phyloP scores from a whole-genome alignment of 2,329 filamentous ascomycete species.

The Thielaviopsis ethacetica region DNA sequence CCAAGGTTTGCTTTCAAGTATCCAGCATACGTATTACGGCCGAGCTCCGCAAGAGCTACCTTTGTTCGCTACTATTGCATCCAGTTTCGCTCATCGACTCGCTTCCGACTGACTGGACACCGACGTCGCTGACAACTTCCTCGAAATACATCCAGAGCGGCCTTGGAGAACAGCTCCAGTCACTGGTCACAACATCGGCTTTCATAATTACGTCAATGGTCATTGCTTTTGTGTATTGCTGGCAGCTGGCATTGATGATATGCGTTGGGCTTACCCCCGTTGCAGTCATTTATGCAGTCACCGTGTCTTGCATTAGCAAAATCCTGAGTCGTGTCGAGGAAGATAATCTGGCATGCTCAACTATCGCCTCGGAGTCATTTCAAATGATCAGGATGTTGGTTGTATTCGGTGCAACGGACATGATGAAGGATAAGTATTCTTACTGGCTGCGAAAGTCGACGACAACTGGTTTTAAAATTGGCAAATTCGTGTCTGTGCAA shows the following conservation, averaged over 20 bases:
- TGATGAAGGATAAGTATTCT: slow-evolving; percentile 21
- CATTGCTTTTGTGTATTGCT: slow-evolving; percentile 34
- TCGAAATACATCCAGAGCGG: slow-evolving; percentile 36
- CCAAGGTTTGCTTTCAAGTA: slow-evolving; percentile 29
- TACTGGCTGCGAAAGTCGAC: slow-evolving; percentile 22
- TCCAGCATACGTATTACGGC: slow-evolving; percentile 33
- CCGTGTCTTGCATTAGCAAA: slow-evolving; percentile 20
- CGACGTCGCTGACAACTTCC: slow-evolving; percentile 33
- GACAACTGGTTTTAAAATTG: slow-evolving; percentile 16
- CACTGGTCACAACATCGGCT: slow-evolving; percentile 25
- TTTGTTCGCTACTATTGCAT: slow-evolving; percentile 30
- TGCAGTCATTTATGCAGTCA: slow-evolving; percentile 18
- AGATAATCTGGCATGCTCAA: slow-evolving; percentile 21
- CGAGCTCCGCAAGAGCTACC: slow-evolving; percentile 31
- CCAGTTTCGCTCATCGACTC: slow-evolving; percentile 32
- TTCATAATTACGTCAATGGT: slow-evolving; percentile 28
- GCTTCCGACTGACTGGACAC: slow-evolving; percentile 32
- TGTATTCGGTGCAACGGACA: slow-evolving; percentile 24
- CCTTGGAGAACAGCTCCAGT: slow-evolving; percentile 34
- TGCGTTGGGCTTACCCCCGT: slow-evolving; percentile 29
- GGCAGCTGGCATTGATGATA: slow-evolving; percentile 33
- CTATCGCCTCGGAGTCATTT: slow-evolving; percentile 26
- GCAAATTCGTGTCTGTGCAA: slow-evolving; percentile 16
- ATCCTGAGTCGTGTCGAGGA: slow-evolving; percentile 21
- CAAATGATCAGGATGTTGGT: slow-evolving; percentile 26